A percentile compares a stretch with the other conserved stretches of the same genome.
Evolutionary conservation across 768 basidiomycete species (phyloP).

Genomic region (Calocybe cyanea): DNA sequence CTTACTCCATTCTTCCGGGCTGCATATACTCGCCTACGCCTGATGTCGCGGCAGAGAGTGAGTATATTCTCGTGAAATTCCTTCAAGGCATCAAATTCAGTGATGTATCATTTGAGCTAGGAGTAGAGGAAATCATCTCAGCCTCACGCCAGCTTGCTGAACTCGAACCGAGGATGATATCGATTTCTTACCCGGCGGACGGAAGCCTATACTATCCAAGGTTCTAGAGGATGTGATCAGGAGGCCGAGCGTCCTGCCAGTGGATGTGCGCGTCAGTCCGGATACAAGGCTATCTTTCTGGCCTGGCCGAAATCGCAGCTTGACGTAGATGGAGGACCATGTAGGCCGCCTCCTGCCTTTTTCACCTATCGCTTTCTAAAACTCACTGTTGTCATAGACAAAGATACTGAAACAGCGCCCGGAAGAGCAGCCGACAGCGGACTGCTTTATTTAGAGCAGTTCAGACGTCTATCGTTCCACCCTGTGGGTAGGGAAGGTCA

Average conservation of each 20-base stretch:
- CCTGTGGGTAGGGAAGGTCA: conserved; percentile 41
- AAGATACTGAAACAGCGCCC: conserved; percentile 39
- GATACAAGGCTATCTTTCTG: conserved; percentile 42
- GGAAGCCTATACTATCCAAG: conserved; percentile 46
- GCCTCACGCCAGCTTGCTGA: conserved; percentile 40
- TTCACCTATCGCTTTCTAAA: conserved; percentile 22
- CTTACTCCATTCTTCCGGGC: conserved; percentile 38
- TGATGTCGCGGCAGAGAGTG: conserved; percentile 36
- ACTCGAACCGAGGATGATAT: conserved; percentile 47
- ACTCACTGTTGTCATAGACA: conserved; percentile 35
- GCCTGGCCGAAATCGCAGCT: conserved; percentile 48
- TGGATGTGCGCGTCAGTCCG: conserved; percentile 45
- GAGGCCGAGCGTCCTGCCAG: conserved; percentile 30
- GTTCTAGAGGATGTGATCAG: conserved; percentile 39
- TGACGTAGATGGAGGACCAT: conserved; percentile 48
- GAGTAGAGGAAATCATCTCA: conserved; percentile 35
- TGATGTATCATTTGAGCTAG: conserved; percentile 37
- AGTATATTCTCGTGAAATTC: conserved; percentile 46
- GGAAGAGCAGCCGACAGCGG: conserved; percentile 41
- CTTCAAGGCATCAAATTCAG: conserved; percentile 35
- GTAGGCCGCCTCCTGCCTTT: conserved; percentile 36
- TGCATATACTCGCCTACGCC: conserved; percentile 38
- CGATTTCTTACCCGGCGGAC: conserved; percentile 43
- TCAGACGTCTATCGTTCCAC: conserved; percentile 46
- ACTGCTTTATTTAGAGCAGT: conserved; percentile 41